Evolutionary conservation across 768 basidiomycete species (phyloP).

Genomic region (Rhizopogon vesiculosus): DNA sequence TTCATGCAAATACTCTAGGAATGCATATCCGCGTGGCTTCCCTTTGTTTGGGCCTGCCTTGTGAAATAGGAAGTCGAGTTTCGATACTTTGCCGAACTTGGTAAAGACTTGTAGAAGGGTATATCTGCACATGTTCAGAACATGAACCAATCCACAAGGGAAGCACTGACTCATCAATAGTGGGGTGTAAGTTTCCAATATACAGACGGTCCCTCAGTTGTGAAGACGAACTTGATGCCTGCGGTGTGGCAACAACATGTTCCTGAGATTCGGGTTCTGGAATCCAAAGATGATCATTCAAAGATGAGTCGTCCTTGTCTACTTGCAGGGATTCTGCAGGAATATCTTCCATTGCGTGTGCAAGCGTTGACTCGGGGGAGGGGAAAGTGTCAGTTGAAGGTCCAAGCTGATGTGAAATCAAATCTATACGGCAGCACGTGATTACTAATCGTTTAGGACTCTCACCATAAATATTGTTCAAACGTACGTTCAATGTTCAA

Average conservation of each 20-base stretch:
- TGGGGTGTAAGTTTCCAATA: conserved; percentile 82
- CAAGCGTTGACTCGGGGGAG: neutral
- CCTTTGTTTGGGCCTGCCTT: conserved; percentile 86
- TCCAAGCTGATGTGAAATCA: too few relatives aligned
- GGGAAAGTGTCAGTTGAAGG: too few relatives aligned
- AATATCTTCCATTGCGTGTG: neutral
- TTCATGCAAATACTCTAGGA: conserved; percentile 77
- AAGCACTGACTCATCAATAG: conserved; percentile 77
- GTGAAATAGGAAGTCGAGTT: conserved; percentile 94
- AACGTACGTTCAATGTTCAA: too few relatives aligned
- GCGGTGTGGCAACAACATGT: neutral
- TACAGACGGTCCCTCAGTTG: conserved; percentile 74
- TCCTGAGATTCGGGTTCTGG: conserved; percentile 21
- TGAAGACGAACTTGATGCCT: conserved; percentile 19
- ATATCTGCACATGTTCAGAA: conserved; percentile 49
- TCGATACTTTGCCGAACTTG: conserved; percentile 88
- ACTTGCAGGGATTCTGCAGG: neutral
- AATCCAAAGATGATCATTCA: conserved; percentile 24
- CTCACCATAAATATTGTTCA: too few relatives aligned
- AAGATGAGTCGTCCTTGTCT: neutral
- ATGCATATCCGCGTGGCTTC: conserved; percentile 94
- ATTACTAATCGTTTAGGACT: too few relatives aligned
- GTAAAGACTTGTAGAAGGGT: conserved; percentile 85
- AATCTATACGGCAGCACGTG: too few relatives aligned
- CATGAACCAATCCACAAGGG: neutral